Percentiles rank a stretch among this genome's conserved stretches.
These are phyloP conservation scores for Omphalotus guepiniiformis DNA, from an alignment of 768 basidiomycete genomes.

Conservation along the genomic window DNA sequence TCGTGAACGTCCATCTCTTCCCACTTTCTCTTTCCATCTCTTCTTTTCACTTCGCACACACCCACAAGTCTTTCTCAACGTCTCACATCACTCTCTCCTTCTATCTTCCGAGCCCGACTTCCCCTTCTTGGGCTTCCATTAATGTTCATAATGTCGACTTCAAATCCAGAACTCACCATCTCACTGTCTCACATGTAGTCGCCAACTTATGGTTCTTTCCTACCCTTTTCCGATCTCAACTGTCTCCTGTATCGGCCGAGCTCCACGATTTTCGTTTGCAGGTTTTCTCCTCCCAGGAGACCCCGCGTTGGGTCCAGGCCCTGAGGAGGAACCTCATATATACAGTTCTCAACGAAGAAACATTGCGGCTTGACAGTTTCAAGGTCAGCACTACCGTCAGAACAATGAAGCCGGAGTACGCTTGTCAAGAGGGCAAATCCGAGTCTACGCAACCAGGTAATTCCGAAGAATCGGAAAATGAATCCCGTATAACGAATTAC, in stretches of 20 bases:
- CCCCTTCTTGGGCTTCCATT: slow-evolving; percentile 30
- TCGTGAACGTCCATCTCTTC: neutral
- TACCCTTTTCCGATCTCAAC: slow-evolving; percentile 29
- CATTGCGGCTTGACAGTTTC: slow-evolving; percentile 35
- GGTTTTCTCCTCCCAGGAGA: slow-evolving; percentile 27
- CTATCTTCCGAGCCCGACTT: slow-evolving; percentile 23
- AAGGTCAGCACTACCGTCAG: slow-evolving; percentile 29
- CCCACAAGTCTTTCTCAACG: neutral
- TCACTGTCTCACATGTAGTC: slow-evolving; percentile 18
- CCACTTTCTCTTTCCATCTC: neutral
- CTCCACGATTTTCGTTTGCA: slow-evolving; percentile 34
- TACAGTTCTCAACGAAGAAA: slow-evolving; percentile 36
- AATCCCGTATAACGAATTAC: slow-evolving; percentile 26
- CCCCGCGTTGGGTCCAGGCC: slow-evolving; percentile 33
- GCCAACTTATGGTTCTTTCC: slow-evolving; percentile 36
- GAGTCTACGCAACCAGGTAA: slow-evolving; percentile 11
- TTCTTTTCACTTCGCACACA: neutral
- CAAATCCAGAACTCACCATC: slow-evolving; percentile 21
- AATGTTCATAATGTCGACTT: slow-evolving; percentile 25
- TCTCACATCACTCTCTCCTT: slow-evolving; percentile 16
- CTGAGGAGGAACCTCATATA: slow-evolving; percentile 34
- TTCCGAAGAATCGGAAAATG: slow-evolving; percentile 20
- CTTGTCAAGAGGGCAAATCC: slow-evolving; percentile 8
- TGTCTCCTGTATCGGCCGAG: slow-evolving; percentile 26
- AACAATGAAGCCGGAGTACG: slow-evolving; percentile 11